These are phyloP conservation scores for Solanum pimpinellifolium DNA, from an alignment of 257 asterid genomes.

Conservation along the genomic window DNA sequence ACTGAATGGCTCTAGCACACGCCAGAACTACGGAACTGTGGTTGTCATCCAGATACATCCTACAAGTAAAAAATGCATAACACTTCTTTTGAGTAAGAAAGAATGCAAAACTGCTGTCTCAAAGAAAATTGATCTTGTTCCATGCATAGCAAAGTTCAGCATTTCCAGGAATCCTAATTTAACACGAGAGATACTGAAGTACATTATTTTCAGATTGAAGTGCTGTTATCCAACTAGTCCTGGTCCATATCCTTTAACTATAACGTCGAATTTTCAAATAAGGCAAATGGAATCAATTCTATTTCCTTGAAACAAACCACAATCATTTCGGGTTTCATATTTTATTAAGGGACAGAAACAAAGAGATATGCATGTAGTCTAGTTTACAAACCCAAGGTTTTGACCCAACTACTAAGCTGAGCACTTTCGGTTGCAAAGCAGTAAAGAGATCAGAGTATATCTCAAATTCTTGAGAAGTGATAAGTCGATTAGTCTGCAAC, in stretches of 20 bases:
- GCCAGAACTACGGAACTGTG: conserved; percentile 73
- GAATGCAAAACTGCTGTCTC: not conserved
- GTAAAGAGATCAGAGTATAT: not conserved
- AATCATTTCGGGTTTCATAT: not conserved
- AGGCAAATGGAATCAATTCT: not conserved
- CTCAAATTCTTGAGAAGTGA: not conserved
- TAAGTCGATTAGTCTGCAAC: not conserved
- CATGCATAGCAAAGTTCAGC: not conserved
- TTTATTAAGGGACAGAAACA: not conserved
- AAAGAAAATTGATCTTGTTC: not conserved
- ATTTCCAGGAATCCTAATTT: not conserved
- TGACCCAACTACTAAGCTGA: not conserved
- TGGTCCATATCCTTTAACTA: not conserved
- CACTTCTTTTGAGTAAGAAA: not conserved
- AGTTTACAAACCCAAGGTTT: not conserved
- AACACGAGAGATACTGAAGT: not conserved
- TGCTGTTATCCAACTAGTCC: not conserved
- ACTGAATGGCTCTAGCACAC: conserved; percentile 76
- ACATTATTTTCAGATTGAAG: not conserved
- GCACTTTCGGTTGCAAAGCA: not conserved
- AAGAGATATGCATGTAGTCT: not conserved
- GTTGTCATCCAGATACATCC: conserved; percentile 81
- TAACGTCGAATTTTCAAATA: not conserved
- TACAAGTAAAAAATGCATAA: conserved; percentile 16
- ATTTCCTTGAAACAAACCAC: not conserved